Percentiles rank a stretch among this genome's conserved stretches.
These are phyloP conservation scores for Microsporum ferrugineum DNA, from an alignment of 2,329 filamentous ascomycete genomes.

Conservation along the genomic window DNA sequence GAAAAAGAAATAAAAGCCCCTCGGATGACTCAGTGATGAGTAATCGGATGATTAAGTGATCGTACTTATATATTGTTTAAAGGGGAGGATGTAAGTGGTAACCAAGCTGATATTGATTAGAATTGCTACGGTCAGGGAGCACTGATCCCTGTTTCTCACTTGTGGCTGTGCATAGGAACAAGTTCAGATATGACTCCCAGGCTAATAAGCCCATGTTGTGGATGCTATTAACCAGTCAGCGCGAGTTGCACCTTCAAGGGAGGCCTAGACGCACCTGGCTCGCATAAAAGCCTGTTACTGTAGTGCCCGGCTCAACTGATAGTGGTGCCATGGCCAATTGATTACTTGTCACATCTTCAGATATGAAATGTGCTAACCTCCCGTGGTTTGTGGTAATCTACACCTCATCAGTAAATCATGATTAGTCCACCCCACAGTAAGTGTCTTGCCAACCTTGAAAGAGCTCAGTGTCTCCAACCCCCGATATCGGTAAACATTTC, in stretches of 20 bases:
- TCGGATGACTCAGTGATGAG: background rate
- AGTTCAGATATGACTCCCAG: background rate
- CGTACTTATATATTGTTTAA: no score
- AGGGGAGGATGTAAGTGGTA: no score
- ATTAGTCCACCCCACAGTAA: background rate
- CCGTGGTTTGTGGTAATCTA: background rate
- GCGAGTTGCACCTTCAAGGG: background rate
- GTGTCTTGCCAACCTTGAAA: background rate
- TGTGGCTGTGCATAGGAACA: background rate
- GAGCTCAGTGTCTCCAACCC: background rate
- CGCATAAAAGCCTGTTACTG: background rate
- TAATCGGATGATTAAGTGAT: background rate
- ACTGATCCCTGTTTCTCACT: background rate
- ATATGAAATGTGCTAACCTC: background rate
- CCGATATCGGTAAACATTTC: background rate
- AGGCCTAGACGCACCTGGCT: background rate
- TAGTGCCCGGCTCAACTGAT: background rate
- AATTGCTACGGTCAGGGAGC: background rate
- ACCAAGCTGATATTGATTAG: no score
- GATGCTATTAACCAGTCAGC: background rate
- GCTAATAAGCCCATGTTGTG: background rate
- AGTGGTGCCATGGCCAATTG: background rate
- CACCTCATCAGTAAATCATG: background rate
- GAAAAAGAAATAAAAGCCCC: background rate
- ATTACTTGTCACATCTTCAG: background rate